Conservation (phyloP, 2,329 filamentous ascomycete species). For the Madurella fahalii region DNA sequence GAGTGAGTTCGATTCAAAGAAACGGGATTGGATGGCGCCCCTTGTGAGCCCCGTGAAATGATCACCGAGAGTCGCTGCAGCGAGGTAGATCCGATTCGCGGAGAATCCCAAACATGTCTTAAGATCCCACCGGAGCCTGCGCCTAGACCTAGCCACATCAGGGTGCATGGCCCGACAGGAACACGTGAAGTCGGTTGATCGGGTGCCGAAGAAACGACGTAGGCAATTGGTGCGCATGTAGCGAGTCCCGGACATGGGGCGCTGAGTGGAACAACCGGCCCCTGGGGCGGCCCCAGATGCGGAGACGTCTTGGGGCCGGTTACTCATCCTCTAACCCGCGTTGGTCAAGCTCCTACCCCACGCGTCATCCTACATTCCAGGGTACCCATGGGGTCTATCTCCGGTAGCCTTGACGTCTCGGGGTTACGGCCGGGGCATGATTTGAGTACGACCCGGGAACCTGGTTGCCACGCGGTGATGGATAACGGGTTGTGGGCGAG, state of each 20-base stretch:
- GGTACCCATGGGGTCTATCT: too few species aligned
- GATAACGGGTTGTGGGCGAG: neutral
- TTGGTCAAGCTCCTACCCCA: too few species aligned
- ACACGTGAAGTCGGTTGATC: neutral
- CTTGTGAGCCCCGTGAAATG: too few species aligned
- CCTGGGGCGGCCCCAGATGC: too few species aligned
- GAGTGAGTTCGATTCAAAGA: too few species aligned
- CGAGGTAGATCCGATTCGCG: neutral
- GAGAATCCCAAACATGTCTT: neutral
- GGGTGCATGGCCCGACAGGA: neutral
- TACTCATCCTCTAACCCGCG: too few species aligned
- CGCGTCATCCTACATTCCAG: too few species aligned
- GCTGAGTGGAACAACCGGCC: too few species aligned
- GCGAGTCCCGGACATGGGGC: neutral
- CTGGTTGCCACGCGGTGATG: neutral
- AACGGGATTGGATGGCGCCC: too few species aligned
- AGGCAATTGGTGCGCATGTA: neutral
- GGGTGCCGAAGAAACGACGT: neutral
- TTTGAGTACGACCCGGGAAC: neutral
- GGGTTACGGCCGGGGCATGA: too few species aligned
- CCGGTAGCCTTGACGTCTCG: neutral
- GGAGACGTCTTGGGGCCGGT: too few species aligned
- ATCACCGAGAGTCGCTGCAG: neutral
- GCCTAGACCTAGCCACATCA: neutral
- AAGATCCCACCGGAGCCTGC: neutral